These are phyloP conservation scores for Boletellus sp. DNA, from an alignment of 768 basidiomycete species.

Conservation along the genomic window DNA sequence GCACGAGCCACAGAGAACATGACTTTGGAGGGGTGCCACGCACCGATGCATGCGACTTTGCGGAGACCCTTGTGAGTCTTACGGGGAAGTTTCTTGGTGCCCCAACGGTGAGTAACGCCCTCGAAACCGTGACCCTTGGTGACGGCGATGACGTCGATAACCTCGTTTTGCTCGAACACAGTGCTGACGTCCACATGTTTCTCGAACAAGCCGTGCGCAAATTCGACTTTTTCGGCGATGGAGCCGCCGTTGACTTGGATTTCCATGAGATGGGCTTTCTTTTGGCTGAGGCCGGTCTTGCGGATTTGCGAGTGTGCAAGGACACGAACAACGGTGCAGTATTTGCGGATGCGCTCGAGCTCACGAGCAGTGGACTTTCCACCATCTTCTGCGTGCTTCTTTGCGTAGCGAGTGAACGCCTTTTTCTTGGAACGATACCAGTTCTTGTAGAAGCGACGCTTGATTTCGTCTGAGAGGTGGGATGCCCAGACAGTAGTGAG, in stretches of 20 bases:
- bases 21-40: slow-evolving; percentile 98
- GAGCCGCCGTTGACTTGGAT: slow-evolving; percentile 99
- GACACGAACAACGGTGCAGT: slow-evolving; percentile 99
- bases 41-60: slow-evolving; percentile 98
- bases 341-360: slow-evolving; percentile 99
- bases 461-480: slow-evolving; percentile 96
- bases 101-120: slow-evolving; percentile 99
- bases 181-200: slow-evolving; percentile 84
- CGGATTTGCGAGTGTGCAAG: slow-evolving; percentile 98
- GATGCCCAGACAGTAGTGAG: slow-evolving; percentile 99
- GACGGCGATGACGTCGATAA: slow-evolving; percentile 94
- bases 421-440: slow-evolving; percentile 99
- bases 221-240: slow-evolving; percentile 96
- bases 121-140: slow-evolving; percentile 99
- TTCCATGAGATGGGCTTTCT: slow-evolving; percentile 99
- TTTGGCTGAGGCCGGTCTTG: slow-evolving; percentile 96
- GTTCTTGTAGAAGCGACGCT: slow-evolving; percentile 99
- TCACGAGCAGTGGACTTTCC: slow-evolving; percentile 92
- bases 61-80: slow-evolving; percentile 99
- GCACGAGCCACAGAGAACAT: slow-evolving; percentile 99
- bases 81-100: slow-evolving; percentile 95
- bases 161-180: slow-evolving; percentile 96
- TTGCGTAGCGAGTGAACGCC: slow-evolving; percentile 99
- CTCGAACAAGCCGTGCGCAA: slow-evolving; percentile 90
- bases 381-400: slow-evolving; percentile 95